Conservation (phyloP, 2,329 filamentous ascomycete genomes). For the Colletotrichum camelliae region DNA sequence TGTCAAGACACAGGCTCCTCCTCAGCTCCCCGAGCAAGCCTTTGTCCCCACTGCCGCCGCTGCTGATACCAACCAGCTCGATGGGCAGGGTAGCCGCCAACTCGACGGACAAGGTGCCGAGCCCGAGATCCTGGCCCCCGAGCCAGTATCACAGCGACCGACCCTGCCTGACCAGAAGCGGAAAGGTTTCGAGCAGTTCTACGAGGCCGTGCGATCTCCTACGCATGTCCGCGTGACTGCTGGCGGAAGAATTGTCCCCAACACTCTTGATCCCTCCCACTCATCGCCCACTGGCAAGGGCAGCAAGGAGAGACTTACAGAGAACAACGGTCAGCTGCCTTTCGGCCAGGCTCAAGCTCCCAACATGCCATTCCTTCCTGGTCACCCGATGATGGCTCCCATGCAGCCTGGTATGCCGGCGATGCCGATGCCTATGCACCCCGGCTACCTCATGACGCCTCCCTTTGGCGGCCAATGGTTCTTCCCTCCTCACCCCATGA, state of each 20-base stretch:
- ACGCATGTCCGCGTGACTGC: conserved; percentile 72
- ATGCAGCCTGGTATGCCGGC: not conserved
- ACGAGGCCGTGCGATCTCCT: conserved; percentile 71
- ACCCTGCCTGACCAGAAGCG: conserved; percentile 53
- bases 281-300: conserved; percentile 59
- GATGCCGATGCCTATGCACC: not conserved
- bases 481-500: conserved; percentile 12
- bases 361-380: conserved; percentile 16
- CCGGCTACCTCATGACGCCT: not conserved
- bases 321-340: conserved; percentile 27
- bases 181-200: conserved; percentile 72
- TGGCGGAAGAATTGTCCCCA: conserved; percentile 70
- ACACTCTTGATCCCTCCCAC: conserved; percentile 55
- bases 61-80: conserved; percentile 1
- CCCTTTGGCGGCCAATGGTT: conserved; percentile 13
- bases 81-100: conserved; percentile 27
- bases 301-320: conserved; percentile 44
- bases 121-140: not conserved
- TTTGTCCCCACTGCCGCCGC: not conserved
- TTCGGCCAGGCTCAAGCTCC: conserved; percentile 25
- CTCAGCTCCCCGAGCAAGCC: not conserved
- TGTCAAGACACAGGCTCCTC: not conserved
- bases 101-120: conserved; percentile 47
- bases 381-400: conserved; percentile 6
- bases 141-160: conserved; percentile 20